Percentiles rank a stretch among this genome's conserved stretches.
These are phyloP conservation scores for Takakia lepidozioides DNA, from an alignment of 225 moss, liverwort and hornwort genomes.

Conservation along the genomic window DNA sequence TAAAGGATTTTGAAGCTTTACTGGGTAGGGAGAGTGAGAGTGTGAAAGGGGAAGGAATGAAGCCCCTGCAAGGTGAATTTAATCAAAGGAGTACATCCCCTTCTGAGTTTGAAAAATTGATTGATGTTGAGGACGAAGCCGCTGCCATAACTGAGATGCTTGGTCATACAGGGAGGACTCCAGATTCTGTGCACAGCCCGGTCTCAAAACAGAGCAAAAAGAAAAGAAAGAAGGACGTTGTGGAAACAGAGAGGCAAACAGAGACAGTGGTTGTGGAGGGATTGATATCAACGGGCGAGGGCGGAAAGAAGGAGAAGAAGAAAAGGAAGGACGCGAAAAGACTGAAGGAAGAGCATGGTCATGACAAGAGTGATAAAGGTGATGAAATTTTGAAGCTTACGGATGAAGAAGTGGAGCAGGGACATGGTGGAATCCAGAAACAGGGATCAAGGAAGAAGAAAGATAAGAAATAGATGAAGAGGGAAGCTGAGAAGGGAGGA, in stretches of 20 bases:
- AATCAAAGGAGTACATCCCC: no score
- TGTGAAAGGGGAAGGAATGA: no score
- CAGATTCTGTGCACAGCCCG: constrained; percentile 12
- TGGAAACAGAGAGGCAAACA: constrained; percentile 19
- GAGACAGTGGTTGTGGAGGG: constrained; percentile 10
- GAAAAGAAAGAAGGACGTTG: constrained; percentile 21
- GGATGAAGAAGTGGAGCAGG: constrained; percentile 9
- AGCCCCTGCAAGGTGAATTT: no score
- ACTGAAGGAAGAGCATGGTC: constrained; percentile 12
- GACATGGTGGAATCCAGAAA: constrained; percentile 11
- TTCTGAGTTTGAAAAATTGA: constrained; percentile 11
- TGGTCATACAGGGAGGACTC: constrained; percentile 15
- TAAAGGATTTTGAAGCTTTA: constrained; percentile 42
- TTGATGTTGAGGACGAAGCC: constrained; percentile 18
- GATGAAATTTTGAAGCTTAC: neutral
- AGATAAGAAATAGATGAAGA: no score
- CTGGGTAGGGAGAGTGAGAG: constrained; percentile 43
- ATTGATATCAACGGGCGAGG: constrained; percentile 6
- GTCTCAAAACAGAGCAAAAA: constrained; percentile 17
- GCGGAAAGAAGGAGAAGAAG: constrained; percentile 19
- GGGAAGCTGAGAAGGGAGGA: no score
- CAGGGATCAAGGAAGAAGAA: constrained; percentile 18
- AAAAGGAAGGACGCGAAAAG: constrained; percentile 11
- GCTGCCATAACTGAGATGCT: constrained; percentile 17
- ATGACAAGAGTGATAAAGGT: no score